Percentiles rank a stretch among this genome's conserved stretches.
phyloP scores from a whole-genome alignment of 257 asterid genomes.

The Solanum ahanhuiri region DNA sequence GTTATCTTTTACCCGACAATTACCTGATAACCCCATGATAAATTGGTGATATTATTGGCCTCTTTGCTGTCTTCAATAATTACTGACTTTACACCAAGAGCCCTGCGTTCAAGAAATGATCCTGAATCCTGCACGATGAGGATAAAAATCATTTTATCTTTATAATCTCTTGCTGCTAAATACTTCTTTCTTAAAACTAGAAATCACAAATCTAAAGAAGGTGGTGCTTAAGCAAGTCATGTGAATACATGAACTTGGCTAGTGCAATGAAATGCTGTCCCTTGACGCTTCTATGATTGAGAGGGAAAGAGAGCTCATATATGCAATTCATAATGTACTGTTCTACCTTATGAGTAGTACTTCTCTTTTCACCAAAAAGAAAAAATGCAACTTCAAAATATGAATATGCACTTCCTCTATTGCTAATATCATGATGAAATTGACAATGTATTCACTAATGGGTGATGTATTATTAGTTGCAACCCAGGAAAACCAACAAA shows the following conservation, averaged over 20 bases:
- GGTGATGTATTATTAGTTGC: not conserved
- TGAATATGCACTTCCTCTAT: not conserved
- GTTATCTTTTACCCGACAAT: not conserved
- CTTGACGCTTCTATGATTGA: not conserved
- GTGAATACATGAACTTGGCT: not conserved
- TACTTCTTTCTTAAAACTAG: not conserved
- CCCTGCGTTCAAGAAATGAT: conserved; percentile 53
- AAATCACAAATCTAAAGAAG: not conserved
- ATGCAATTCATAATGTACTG: not conserved
- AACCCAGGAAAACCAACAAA: not conserved
- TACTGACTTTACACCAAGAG: conserved; percentile 39
- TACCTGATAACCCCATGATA: conserved; percentile 76
- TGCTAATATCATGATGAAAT: not conserved
- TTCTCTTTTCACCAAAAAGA: not conserved
- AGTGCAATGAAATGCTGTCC: not conserved
- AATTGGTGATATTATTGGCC: conserved; percentile 16
- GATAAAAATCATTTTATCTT: not conserved
- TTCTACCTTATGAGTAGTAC: not conserved
- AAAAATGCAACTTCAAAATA: not conserved
- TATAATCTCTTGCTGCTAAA: not conserved
- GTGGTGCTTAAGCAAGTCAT: not conserved
- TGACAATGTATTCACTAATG: not conserved
- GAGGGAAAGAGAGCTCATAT: not conserved
- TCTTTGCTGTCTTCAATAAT: conserved; percentile 21
- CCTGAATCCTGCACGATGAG: conserved; percentile 63